A percentile compares a stretch with the other conserved stretches of the same genome.
These are phyloP conservation scores for Monilinia vaccinii-corymbosi DNA, from an alignment of 2,329 filamentous ascomycete species.

Conservation along the genomic window DNA sequence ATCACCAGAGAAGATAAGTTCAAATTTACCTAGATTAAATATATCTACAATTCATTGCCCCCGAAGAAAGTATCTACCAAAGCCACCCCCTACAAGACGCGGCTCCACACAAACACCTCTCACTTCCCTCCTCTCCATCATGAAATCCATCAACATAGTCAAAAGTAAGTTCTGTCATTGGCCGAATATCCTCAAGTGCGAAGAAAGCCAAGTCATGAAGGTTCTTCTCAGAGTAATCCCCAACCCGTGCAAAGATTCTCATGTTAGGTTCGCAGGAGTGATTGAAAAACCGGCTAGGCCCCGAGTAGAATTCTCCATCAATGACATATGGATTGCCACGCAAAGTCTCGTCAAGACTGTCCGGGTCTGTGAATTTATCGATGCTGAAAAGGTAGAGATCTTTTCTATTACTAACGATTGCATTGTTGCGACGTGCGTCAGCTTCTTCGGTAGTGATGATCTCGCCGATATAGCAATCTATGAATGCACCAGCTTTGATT, in stretches of 20 bases:
- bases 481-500: conserved; percentile 64
- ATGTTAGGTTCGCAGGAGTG: conserved; percentile 75
- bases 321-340: conserved; percentile 49
- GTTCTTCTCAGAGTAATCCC: conserved; percentile 64
- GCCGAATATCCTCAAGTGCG: conserved; percentile 55
- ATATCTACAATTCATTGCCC: neutral
- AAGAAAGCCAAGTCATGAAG: conserved; percentile 74
- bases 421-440: conserved; percentile 49
- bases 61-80: conserved; percentile 40
- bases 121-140: conserved; percentile 30
- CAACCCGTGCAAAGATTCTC: conserved; percentile 69
- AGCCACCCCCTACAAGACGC: conserved; percentile 59
- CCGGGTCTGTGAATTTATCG: conserved; percentile 63
- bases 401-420: conserved; percentile 51
- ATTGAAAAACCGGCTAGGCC: conserved; percentile 74
- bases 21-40: too few species aligned
- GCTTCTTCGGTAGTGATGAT: conserved; percentile 58
- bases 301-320: conserved; percentile 68
- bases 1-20: too few species aligned
- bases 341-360: conserved; percentile 47
- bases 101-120: conserved; percentile 53
- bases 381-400: conserved; percentile 72
- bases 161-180: conserved; percentile 65
- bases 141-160: conserved; percentile 65
- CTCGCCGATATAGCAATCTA: conserved; percentile 71